A percentile compares a stretch with the other conserved stretches of the same genome.
These are phyloP conservation scores for Pseudogymnoascus sp. DNA, from an alignment of 2,329 filamentous ascomycete genomes.

Conservation along the genomic window DNA sequence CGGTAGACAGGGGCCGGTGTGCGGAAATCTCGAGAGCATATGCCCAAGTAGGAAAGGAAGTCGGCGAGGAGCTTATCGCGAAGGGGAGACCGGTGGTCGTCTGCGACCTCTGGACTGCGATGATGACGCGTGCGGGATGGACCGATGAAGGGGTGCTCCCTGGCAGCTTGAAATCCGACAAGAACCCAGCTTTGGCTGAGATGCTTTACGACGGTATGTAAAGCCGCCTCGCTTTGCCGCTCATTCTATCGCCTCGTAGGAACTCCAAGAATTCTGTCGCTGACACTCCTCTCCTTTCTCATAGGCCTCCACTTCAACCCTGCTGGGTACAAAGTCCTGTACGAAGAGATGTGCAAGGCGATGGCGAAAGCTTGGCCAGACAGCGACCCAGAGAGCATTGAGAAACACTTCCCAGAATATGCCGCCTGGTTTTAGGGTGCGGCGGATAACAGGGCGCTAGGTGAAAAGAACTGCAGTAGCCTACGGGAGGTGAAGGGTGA, in stretches of 20 bases:
- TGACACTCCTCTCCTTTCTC: conserved; percentile 33
- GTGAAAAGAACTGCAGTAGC: background rate
- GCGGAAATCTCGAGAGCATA: conserved; percentile 41
- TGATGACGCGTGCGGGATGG: conserved; percentile 62
- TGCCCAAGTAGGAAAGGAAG: conserved; percentile 55
- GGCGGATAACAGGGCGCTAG: background rate
- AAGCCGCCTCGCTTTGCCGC: background rate
- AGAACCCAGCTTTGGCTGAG: background rate
- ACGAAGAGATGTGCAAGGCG: conserved; percentile 39
- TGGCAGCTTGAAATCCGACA: background rate
- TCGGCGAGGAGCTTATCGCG: conserved; percentile 42
- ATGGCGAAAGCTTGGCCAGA: conserved; percentile 38
- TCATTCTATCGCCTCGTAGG: conserved; percentile 34
- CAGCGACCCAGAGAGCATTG: background rate
- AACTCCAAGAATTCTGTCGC: conserved; percentile 29
- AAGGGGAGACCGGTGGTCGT: conserved; percentile 43
- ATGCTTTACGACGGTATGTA: conserved; percentile 21
- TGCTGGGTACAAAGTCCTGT: conserved; percentile 46
- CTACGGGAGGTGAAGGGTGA: background rate
- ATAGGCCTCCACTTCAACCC: conserved; percentile 52
- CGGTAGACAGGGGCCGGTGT: conserved; percentile 37
- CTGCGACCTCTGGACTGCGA: conserved; percentile 70
- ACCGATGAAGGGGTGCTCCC: conserved; percentile 42
- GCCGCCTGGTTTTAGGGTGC: background rate
- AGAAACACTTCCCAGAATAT: conserved; percentile 3